Evolutionary conservation across 2,329 filamentous ascomycete genomes (phyloP).

Genomic region (Pseudogymnoascus sp.): DNA sequence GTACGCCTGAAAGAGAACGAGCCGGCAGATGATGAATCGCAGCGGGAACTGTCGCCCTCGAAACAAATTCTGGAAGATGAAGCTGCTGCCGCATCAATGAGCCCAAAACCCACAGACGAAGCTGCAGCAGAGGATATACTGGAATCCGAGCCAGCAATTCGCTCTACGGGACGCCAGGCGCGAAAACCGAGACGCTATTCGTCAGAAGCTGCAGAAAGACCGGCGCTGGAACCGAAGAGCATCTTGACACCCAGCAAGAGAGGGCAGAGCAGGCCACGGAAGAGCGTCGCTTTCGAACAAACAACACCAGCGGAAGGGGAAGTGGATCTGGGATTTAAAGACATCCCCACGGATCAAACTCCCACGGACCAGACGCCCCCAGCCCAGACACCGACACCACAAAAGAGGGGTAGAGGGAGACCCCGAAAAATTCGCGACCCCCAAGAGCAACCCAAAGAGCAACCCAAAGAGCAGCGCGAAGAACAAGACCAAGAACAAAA

Average conservation of each 20-base stretch:
- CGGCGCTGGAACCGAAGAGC: slow-evolving; percentile 35
- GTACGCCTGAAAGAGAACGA: slow-evolving; percentile 4
- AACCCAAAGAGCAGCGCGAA: not conserved
- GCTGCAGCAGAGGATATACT: not conserved
- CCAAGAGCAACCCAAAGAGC: not conserved
- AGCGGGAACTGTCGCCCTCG: slow-evolving; percentile 15
- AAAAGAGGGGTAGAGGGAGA: not conserved
- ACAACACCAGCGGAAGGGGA: slow-evolving; percentile 30
- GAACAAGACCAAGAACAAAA: not conserved
- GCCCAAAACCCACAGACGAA: not conserved
- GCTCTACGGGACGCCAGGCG: not conserved
- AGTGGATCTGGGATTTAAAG: slow-evolving; percentile 40
- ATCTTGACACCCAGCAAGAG: slow-evolving; percentile 49
- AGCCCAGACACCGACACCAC: not conserved
- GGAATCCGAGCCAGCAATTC: not conserved
- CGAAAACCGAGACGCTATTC: not conserved
- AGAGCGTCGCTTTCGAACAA: slow-evolving; percentile 47
- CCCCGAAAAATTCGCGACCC: not conserved
- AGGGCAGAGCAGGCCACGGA: slow-evolving; percentile 33
- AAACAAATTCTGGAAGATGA: slow-evolving; percentile 1
- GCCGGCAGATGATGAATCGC: slow-evolving; percentile 16
- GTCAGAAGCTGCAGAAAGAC: not conserved
- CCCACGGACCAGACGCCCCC: not conserved
- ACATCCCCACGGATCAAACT: slow-evolving; percentile 31
- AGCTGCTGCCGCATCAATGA: slow-evolving; percentile 4